Base-by-base conservation (phyloP, 2,329 filamentous ascomycete species). In the Cordyceps javanica region DNA sequence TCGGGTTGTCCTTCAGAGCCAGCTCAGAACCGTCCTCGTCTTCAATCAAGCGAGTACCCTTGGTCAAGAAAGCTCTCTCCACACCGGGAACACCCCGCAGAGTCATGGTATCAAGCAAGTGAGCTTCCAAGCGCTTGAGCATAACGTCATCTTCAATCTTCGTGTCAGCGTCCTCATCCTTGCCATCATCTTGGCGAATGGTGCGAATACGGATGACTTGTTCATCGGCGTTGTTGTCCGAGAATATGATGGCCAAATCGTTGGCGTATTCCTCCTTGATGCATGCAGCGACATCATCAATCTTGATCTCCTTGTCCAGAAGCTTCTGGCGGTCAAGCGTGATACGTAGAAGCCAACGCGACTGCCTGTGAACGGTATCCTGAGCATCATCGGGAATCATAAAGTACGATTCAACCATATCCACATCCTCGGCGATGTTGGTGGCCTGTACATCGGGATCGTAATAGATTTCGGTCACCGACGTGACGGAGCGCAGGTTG, bases 351-450 rank as follows among this genome's bases (percentile, higher is more conserved):
- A 99, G 77, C 95, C 95, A 99, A 71, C 91, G 89, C 9, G 94
- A 97, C 72, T 97, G 93, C 60, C 83, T 83, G 42, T 90, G 86
- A 58, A 81, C 73, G 1, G 77, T 75, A 57, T 82, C 79, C 28
- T 80, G 77, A 21, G 75, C 77, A 42, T 95, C 90, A 63, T 96
- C 91, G 0, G 91, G 90, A 69, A 97, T 90, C 70, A 97, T 85
- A 75, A 93, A 97, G 78, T 96, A 97, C 0, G 93, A 96, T 65
- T 97, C 91, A 7, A 99, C 90, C 83, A 97, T 95, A 67, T 97
- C 94, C 60, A 82, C 75, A 77, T 99, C 94, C 58, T 89, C 89
- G 36, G 88, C 82, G 65, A 99, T 96, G 63, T 86, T 89, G 0
- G 95, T 99, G 30, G 83, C 80, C 65, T 89, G 85, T 60, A 97